Base-by-base conservation (phyloP, 768 basidiomycete genomes). In the Agrocybe pediades region DNA sequence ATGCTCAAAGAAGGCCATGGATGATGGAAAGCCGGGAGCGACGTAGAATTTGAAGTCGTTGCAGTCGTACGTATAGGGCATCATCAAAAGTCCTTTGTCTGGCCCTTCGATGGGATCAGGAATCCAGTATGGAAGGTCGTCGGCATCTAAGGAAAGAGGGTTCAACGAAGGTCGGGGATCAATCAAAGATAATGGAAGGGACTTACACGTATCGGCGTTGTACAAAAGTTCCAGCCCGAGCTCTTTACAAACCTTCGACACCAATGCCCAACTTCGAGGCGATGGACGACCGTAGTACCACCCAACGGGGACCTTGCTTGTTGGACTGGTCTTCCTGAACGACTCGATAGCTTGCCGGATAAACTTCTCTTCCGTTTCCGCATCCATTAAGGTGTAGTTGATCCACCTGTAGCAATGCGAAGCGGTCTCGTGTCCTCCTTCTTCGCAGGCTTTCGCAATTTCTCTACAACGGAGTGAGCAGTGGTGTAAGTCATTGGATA, bases 381-480 rank as follows among this genome's bases (percentile, higher is more conserved):
- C 51, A 23, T 60, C 58, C 58, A 60, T 54, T 26, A 46, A 43
- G 3, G 51, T 60, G 27, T 60, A 60, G 41, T 60, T 46, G 41
- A 60, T 60, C 58, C 58, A 60, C 6, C 58, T 51, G 27, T 60
- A 60, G 25, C 58, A 60, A 24, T 60, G 58, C n/a, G 58, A 60
- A 8, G 58, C 58, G 9, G 58, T 60, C 41, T 60, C 58, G 39
- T 60, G 58, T 7, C 58, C 58, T 9, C 48, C 51, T 23, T 60
- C 52, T 33, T 60, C 58, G 36, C 58, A 60, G 6, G 58, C 58
- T 26, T 26, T 46, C 11, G 55, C 58, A 24, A 60, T 60, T 4
- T 60, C 58, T 1, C 58, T 60, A 27, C n/a, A n/a, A 41, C 11
- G n/a, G 15, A 2, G 7, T 23, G 29, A 42, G 20, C 15, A 47